Evolutionary conservation across 148 eudicot species (phyloP).

Genomic region (Heliosperma pusillum): DNA sequence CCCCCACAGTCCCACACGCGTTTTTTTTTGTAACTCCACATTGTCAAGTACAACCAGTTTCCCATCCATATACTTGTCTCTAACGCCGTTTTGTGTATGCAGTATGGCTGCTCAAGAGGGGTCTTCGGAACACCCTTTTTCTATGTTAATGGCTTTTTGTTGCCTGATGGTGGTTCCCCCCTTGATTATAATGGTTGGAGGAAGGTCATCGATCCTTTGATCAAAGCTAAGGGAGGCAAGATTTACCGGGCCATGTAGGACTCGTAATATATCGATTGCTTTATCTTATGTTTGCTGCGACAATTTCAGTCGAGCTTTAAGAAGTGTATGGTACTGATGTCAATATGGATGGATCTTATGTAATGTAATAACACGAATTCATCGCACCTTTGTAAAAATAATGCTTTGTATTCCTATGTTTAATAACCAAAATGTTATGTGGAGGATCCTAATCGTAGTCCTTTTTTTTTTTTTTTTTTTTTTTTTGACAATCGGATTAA

Average conservation of each 20-base stretch:
- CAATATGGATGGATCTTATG: neutral
- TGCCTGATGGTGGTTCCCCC: slow-evolving; percentile 60
- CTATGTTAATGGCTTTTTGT: slow-evolving; percentile 65
- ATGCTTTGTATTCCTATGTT: neutral
- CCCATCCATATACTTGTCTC: neutral
- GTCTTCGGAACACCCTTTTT: slow-evolving; percentile 75
- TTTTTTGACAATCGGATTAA: too few species aligned
- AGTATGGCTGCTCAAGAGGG: slow-evolving; percentile 89
- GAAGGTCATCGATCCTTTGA: slow-evolving; percentile 61
- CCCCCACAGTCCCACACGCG: too few species aligned
- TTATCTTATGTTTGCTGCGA: neutral
- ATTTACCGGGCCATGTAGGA: slow-evolving; percentile 1
- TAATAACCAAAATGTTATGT: too few species aligned
- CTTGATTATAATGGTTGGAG: slow-evolving; percentile 59
- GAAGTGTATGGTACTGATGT: neutral
- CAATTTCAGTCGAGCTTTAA: neutral
- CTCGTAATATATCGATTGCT: neutral
- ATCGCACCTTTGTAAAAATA: neutral
- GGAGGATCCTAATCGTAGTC: too few species aligned
- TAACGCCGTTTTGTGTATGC: slow-evolving; percentile 9
- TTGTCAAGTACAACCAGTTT: neutral
- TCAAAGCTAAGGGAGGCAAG: slow-evolving; percentile 11
- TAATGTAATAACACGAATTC: neutral
- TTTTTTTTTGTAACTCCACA: neutral
- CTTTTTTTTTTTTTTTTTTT: too few species aligned